These are phyloP conservation scores for Bolboschoenus planiculmis DNA, from an alignment of 176 grass and related monocot genomes.

Conservation along the genomic window DNA sequence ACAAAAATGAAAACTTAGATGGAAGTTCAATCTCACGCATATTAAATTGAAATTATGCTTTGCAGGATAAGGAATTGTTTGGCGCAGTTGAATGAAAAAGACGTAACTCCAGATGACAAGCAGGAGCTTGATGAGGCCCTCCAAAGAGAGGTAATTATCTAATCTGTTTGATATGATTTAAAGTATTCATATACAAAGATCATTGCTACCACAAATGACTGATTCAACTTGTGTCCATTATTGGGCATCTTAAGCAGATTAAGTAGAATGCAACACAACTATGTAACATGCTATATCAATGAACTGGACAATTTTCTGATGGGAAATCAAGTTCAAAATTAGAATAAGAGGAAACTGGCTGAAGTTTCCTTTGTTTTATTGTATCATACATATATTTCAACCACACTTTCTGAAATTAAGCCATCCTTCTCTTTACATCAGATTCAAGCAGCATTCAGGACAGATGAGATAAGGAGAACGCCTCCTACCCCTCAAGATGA, in stretches of 20 bases:
- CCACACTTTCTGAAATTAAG: not conserved
- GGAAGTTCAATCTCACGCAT: not conserved
- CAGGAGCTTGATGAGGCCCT: constrained; percentile 91
- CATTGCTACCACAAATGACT: not conserved
- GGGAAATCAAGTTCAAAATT: not conserved
- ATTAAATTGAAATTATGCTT: constrained; percentile 15
- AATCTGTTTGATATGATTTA: not conserved
- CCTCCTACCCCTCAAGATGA: constrained; percentile 95
- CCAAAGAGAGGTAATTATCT: constrained; percentile 62
- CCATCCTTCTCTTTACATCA: constrained; percentile 25
- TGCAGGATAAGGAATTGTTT: constrained; percentile 80
- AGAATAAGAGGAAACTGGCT: not conserved
- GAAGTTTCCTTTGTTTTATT: not conserved
- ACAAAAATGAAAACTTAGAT: not conserved
- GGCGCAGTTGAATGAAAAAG: constrained; percentile 58
- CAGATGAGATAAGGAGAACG: constrained; percentile 81
- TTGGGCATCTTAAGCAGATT: not conserved
- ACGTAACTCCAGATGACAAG: constrained; percentile 95
- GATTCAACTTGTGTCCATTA: not conserved
- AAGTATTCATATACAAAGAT: not conserved
- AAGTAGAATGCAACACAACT: not conserved
- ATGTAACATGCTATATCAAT: not conserved
- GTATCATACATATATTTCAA: constrained; percentile 2
- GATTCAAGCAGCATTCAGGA: constrained; percentile 98
- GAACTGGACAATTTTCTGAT: constrained; percentile 2